Base-by-base conservation (phyloP, 108 stramenopile species). In the Cyclostephanos tholiformis region DNA sequence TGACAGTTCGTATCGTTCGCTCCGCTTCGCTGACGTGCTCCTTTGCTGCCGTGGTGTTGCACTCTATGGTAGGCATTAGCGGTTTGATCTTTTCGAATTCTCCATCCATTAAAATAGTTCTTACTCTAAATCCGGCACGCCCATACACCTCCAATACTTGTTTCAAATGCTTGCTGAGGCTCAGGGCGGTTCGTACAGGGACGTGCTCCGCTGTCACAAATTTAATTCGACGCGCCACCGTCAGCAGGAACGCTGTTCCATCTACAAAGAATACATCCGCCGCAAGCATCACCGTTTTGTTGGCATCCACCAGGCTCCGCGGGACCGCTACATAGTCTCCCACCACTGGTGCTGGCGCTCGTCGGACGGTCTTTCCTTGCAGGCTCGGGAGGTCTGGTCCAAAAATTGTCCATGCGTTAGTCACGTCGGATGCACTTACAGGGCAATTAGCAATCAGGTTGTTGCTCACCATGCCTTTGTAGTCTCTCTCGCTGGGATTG, bases 21-120 rank as follows among this genome's bases (percentile, higher is more conserved):
- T 53, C 32, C 32, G 32, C 32, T 32, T 32, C 32, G 32, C 32
- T 32, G 32, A 32, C 32, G 32, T 32, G 76, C 62, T 82, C 70
- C 30, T 53, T 20, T 12, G 76, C 64, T 14, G 67, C 69, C 6
- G 76, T 69, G n/a, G 69, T 53, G 30, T 82, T 82, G 16, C 49
- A 22, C 5, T 52, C 56, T 5, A 82, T 6, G 23, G 32, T 22
- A 32, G 69, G 75, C 30, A 65, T 22, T n/a, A 22, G 6, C 23
- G 20, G 23, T 53, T 53, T 53, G 12, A 53, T 6, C 25, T 53
- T 53, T 19, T 53, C 52, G 52, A 53, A 53, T 25, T 53, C 52
- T 25, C 52, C 52, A 14, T 53, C 52, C 52, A 53, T 53, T 53
- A 53, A 53, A 25, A 53, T 25, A 25, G 8, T 22, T 19, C 52